Conservation (phyloP, 805 yeast genomes). For the Lipomyces yamanashiensis region DNA sequence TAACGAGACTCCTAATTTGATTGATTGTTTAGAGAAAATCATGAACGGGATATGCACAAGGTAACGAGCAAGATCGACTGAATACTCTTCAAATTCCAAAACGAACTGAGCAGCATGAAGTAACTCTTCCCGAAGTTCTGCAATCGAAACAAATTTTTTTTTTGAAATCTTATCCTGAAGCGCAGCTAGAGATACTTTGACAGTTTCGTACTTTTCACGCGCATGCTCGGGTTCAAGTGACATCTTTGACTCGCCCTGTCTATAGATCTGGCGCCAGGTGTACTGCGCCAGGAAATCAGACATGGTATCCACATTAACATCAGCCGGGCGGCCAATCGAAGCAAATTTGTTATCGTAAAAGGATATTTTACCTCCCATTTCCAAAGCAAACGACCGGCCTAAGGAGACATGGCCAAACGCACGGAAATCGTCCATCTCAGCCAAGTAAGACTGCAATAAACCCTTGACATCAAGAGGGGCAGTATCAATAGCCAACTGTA, state of each 20-base stretch:
- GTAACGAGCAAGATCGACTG: conserved; percentile 51
- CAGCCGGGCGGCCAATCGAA: conserved; percentile 48
- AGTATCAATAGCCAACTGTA: conserved; percentile 57
- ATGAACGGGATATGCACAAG: conserved; percentile 64
- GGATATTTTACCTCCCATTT: conserved; percentile 78
- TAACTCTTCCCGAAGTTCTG: conserved; percentile 39
- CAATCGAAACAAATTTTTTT: conserved; percentile 38
- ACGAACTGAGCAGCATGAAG: conserved; percentile 51
- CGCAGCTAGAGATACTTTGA: conserved; percentile 38
- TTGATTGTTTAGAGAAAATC: conserved; percentile 60
- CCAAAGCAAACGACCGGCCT: conserved; percentile 90
- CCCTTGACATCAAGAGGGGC: conserved; percentile 78
- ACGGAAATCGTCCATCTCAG: conserved; percentile 50
- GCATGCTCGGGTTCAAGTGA: not conserved
- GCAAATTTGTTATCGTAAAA: conserved; percentile 69
- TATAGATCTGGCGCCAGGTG: conserved; percentile 59
- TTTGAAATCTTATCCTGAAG: conserved; percentile 35
- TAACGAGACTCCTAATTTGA: conserved; percentile 68
- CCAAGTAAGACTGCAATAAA: conserved; percentile 75
- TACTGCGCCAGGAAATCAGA: conserved; percentile 79
- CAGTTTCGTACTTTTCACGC: conserved; percentile 32
- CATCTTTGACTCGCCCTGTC: conserved; percentile 15
- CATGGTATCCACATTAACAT: conserved; percentile 55
- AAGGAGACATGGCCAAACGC: conserved; percentile 58
- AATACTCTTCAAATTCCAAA: conserved; percentile 35